Evolutionary conservation across 1,284 basidiomycete species (phyloP).

Genomic region (Athelia psychrophila): DNA sequence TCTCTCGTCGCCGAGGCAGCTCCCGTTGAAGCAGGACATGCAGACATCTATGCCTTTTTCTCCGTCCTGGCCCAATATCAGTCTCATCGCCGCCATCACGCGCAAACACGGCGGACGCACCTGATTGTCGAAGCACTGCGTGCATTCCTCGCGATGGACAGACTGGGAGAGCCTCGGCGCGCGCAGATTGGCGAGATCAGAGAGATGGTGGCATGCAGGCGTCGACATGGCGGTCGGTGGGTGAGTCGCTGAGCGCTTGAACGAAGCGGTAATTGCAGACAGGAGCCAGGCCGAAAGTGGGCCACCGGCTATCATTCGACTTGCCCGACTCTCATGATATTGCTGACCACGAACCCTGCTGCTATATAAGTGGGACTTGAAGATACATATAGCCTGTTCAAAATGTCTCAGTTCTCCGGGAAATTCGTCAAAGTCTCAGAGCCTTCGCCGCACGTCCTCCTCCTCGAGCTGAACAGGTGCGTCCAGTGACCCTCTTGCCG

Average conservation of each 20-base stretch:
- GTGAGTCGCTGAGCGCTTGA: neutral
- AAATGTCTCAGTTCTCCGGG: constrained; percentile 26
- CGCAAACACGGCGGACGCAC: constrained; percentile 39
- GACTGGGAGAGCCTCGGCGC: constrained; percentile 38
- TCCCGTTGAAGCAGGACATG: constrained; percentile 92
- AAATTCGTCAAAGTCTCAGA: constrained; percentile 54
- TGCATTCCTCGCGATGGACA: constrained; percentile 88
- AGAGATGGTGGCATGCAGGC: constrained; percentile 29
- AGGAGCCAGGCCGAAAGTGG: too few species aligned
- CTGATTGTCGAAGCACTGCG: constrained; percentile 95
- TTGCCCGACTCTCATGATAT: too few species aligned
- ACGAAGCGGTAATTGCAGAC: too few species aligned
- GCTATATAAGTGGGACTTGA: too few species aligned
- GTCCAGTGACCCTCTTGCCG: constrained; percentile 10
- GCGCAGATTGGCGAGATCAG: constrained; percentile 34
- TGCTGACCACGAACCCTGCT: too few species aligned
- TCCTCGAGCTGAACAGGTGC: constrained; percentile 55
- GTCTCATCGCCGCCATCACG: too few species aligned
- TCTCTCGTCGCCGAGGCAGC: constrained; percentile 62
- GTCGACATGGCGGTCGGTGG: constrained; percentile 1
- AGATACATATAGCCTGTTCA: too few species aligned
- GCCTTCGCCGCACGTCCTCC: constrained; percentile 48
- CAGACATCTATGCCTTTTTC: constrained; percentile 87
- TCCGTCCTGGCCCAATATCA: constrained; percentile 70
- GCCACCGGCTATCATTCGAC: too few species aligned